Evolutionary conservation across 1,139 yeast genomes (phyloP), one percentile per base, ranked within the genome.

Genomic region (Wickerhamomyces sp.): DNA sequence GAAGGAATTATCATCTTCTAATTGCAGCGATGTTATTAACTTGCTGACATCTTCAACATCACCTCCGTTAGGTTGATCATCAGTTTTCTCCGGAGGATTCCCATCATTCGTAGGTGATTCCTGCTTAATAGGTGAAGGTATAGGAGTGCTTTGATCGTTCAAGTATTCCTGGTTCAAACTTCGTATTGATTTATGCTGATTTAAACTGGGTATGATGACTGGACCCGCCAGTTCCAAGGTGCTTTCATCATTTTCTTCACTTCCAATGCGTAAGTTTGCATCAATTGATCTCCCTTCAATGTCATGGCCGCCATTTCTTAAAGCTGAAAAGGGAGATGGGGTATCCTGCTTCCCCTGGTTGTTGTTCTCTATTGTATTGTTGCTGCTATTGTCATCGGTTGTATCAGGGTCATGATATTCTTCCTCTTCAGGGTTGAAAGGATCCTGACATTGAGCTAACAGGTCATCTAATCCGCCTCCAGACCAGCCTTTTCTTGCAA

Each of bases 401-500:
- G 28, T 45, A 15, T 37, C 47, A 15, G 41, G 42, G 20, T 39
- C 51, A 19, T 39, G 41, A 12, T 45, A 46, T 18, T 51, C 49
- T 14, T 44, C 49, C 14, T 54, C 55, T 7, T 54, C 59, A 5
- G 54, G 55, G 18, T 51, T 59, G 52, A 76, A 75, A 3, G 78
- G 70, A 51, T 76, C 81, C 3, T 77, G 78, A 12, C 79, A 69
- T 35, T 69, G 59, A n/a, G 70, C 60, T 31, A 80, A 63, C 38
- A 87, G 63, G 22, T 75, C 81, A 55, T 87, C 95, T 30, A 86
- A 62, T 0, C 95, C 95, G 17, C 92, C 92, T 9, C 95, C 95
- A 10, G 84, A 72, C 88, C 90, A 82, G 8, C 95, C 94, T 57
- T 87, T 87, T 42, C 80, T 71, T 0, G 95, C 95, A 27, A 88